Base-by-base conservation (phyloP, 495 filamentous ascomycete genomes). In the Daldinia bambusicola region DNA sequence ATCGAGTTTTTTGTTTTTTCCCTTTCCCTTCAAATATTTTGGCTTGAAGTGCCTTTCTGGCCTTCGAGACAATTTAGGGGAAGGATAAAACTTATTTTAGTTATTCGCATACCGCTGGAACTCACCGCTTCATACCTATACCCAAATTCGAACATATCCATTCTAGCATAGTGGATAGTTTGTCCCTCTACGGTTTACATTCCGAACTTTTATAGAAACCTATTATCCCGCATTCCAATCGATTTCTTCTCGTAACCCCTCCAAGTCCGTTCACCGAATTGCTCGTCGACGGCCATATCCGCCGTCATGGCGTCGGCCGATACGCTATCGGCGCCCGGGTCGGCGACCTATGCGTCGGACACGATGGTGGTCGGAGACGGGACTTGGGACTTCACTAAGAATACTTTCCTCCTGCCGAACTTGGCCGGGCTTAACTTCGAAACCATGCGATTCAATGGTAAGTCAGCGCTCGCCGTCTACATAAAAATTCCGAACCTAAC, bases 361-460 rank as follows among this genome's bases (percentile, higher is more conserved):
- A 95, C 91, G 45, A 83, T 97, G 80, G 87, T 86, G 70, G 94
- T 97, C 16, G 94, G 94, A 65, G 94, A 97, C 82, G 94, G 94
- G 32, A 97, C 94, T 32, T 97, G 94, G 94, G 93, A 97, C 73
- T 86, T 87, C 26, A 82, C 85, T 65, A 88, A 90, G 78, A 94
- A 97, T 80, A 91, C 90, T 8, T 97, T 97, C 79, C 84, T 97
- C 53, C 80, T 97, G 51, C 94, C 94, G 26, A 95, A 95, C 80
- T 80, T 97, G 40, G 85, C 91, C 77, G 94, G 93, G 2, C 77
- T 96, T 14, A 97, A 97, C 79, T 93, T 94, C 79, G 93, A 90
- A 59, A 97, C 93, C n/a, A 97, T 93, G 90, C 89, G 86, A 80
- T 97, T 96, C 80, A 97, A 97, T 89, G 94, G 94, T 95, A 80